phyloP scores from a whole-genome alignment of 2,329 filamentous ascomycete genomes.

The Aspergillus bombycis region DNA sequence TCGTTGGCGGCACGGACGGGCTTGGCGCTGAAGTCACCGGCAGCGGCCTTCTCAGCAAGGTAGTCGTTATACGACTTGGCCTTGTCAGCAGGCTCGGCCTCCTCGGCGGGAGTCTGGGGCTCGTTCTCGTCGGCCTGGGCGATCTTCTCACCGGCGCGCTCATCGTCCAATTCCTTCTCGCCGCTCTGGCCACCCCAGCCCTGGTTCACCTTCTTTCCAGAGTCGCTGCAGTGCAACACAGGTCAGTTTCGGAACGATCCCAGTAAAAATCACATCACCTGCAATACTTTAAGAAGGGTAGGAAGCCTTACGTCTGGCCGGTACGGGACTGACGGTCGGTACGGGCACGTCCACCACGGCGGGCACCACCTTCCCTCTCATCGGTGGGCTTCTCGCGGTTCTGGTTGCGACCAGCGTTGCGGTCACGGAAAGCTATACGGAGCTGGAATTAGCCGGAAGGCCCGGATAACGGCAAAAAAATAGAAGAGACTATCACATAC shows the following conservation, averaged over 20 bases:
- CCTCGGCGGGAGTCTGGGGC: constrained; percentile 54
- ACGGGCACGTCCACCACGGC: constrained; percentile 55
- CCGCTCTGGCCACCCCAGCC: constrained; percentile 87
- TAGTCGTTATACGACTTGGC: constrained; percentile 88
- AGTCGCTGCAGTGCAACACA: constrained; percentile 37
- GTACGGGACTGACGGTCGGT: constrained; percentile 67
- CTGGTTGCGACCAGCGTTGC: constrained; percentile 75
- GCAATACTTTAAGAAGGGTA: neutral
- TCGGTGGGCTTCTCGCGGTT: constrained; percentile 82
- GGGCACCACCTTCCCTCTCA: constrained; percentile 57
- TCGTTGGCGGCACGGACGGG: constrained; percentile 90
- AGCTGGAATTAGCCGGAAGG: constrained; percentile 20
- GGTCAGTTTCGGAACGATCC: neutral
- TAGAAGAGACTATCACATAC: constrained; percentile 59
- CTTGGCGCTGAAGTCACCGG: constrained; percentile 65
- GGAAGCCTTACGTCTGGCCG: constrained; percentile 58
- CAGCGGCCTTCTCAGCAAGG: constrained; percentile 73
- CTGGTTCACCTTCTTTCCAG: constrained; percentile 65
- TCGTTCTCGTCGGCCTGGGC: constrained; percentile 84
- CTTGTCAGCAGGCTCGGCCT: constrained; percentile 76
- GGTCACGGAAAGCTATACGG: constrained; percentile 80
- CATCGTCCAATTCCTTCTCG: constrained; percentile 82
- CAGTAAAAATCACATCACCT: neutral
- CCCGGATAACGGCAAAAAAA: constrained; percentile 5
- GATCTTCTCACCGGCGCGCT: constrained; percentile 87